Evolutionary conservation across 2,329 filamentous ascomycete genomes (phyloP).

Genomic region (Passalora sequoiae): DNA sequence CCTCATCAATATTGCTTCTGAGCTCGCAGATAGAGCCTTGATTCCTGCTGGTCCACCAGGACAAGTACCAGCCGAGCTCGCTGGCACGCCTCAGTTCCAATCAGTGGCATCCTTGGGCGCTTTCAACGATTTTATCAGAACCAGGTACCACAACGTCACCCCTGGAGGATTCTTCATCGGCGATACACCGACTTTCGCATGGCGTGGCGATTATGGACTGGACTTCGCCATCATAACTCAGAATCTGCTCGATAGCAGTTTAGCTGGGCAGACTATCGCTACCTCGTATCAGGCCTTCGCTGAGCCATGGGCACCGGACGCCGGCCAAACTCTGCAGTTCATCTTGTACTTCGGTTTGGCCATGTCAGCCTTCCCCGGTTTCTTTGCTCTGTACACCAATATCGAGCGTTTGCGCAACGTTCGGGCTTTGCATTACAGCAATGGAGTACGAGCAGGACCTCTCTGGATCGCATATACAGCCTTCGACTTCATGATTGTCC

Average conservation of each 20-base stretch:
- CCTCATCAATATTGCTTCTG: slow-evolving; percentile 20
- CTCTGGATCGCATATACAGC: slow-evolving; percentile 77
- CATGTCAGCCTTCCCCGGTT: slow-evolving; percentile 72
- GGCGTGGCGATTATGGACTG: slow-evolving; percentile 60
- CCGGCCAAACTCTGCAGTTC: slow-evolving; percentile 70
- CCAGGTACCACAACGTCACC: slow-evolving; percentile 61
- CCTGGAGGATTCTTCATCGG: slow-evolving; percentile 78
- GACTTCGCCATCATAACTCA: slow-evolving; percentile 68
- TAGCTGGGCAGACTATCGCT: slow-evolving; percentile 63
- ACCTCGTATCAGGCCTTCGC: slow-evolving; percentile 73
- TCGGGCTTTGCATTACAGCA: slow-evolving; percentile 82
- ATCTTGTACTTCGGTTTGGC: slow-evolving; percentile 77
- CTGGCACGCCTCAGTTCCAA: slow-evolving; percentile 37
- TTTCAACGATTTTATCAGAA: slow-evolving; percentile 62
- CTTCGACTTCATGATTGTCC: slow-evolving; percentile 74
- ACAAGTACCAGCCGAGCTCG: slow-evolving; percentile 28
- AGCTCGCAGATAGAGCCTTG: slow-evolving; percentile 18
- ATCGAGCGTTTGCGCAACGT: slow-evolving; percentile 74
- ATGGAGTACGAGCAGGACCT: slow-evolving; percentile 75
- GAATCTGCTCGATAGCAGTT: slow-evolving; percentile 81
- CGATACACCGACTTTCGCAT: slow-evolving; percentile 62
- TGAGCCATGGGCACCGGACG: slow-evolving; percentile 62
- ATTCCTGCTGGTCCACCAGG: slow-evolving; percentile 40
- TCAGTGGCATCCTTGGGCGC: slow-evolving; percentile 60
- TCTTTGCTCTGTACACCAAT: slow-evolving; percentile 87